Evolutionary conservation across 2,329 filamentous ascomycete genomes (phyloP), one percentile per base, ranked within the genome.

Genomic region (Shiraia bambusicola): DNA sequence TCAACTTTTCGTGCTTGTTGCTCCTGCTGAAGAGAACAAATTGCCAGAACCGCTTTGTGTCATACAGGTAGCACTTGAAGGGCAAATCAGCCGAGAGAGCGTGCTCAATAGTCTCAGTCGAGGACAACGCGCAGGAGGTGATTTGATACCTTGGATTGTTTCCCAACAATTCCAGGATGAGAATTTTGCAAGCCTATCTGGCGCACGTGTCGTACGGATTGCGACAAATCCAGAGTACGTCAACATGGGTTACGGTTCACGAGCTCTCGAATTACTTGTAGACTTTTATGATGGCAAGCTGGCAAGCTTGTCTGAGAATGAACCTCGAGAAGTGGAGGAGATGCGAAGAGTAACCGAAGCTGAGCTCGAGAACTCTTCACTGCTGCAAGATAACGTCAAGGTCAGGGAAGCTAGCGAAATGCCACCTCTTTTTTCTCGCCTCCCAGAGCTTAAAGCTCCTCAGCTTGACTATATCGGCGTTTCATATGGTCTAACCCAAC

Each of bases 121-220:
- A 65, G 94, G 93, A 27, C 87, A 93, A 65, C 80, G 93, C 55
- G 89, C 92, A 1, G 84, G 88, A 28, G 93, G 93, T 59, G 93
- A 98, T 68, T 74, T 98, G 39, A 98, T 98, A 42, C 93, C 93
- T 1, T 98, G 93, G 93, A 80, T 97, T 24, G 88, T 98, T 49
- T 95, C 89, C 66, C 91, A 97, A 66, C 93, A 98, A 66, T 98
- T 95, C 74, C 93, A 97, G 64, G 93, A 98, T 59, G 89, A 95
- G 53, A 90, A 96, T 53, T 98, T 98, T 65, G 93, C 92, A 10
- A 85, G 87, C 28, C 78, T 98, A 1, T 97, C 92, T 11, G 94
- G 93, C 41, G 93, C 92, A 25, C 83, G 93, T 47, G 75, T 98
- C 33, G 92, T 98, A 12, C 83, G 93, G 34, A 97, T 98, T 59